Conservation (phyloP, 208 protist genomes). For the Acanthamoeba polyphaga region DNA sequence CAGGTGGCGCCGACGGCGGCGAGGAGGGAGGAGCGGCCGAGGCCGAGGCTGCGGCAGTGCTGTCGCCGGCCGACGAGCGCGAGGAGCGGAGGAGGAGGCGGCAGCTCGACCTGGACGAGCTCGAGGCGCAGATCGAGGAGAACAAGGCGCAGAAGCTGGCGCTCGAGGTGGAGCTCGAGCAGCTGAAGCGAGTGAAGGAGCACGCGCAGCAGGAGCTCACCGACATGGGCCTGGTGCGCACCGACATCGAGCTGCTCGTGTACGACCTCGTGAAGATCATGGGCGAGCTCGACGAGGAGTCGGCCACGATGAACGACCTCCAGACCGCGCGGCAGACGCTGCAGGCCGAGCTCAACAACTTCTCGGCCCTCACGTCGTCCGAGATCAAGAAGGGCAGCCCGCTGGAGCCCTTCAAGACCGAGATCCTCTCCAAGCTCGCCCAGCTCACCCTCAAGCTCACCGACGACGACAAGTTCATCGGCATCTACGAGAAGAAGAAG, state of each 20-base stretch:
- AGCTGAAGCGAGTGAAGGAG: constrained; percentile 75
- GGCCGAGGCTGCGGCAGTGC: neutral
- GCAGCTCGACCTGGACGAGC: constrained; percentile 66
- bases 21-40: neutral
- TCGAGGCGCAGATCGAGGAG: constrained; percentile 64
- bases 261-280: constrained; percentile 75
- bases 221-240: constrained; percentile 71
- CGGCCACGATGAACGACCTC: constrained; percentile 60
- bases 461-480: constrained; percentile 76
- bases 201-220: constrained; percentile 73
- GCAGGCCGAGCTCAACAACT: constrained; percentile 73
- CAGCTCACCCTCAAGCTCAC: constrained; percentile 73
- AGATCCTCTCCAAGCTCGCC: constrained; percentile 73
- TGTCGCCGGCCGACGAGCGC: constrained; percentile 41
- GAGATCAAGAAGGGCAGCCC: constrained; percentile 78
- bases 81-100: constrained; percentile 51
- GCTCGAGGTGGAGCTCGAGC: constrained; percentile 68
- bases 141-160: constrained; percentile 62
- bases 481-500: constrained; percentile 79
- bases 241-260: constrained; percentile 60
- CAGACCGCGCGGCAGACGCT: constrained; percentile 67
- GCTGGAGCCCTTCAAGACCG: constrained; percentile 74
- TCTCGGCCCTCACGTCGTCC: constrained; percentile 42
- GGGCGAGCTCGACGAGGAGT: constrained; percentile 75
- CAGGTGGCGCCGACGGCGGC: neutral